phyloP scores from a whole-genome alignment of 139 green algal species.

The Tetradesmus obliquus region DNA sequence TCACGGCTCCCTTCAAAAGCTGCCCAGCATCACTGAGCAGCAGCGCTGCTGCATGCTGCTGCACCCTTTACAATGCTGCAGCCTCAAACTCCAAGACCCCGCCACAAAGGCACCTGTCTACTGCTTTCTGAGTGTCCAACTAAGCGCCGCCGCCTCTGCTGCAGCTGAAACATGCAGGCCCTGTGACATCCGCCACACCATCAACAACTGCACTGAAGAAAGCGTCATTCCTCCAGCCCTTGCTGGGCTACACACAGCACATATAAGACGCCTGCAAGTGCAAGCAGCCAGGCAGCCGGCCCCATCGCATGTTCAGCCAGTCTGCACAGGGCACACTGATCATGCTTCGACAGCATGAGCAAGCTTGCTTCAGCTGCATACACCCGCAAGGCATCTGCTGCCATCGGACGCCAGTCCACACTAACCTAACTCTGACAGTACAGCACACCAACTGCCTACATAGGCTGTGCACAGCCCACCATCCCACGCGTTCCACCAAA shows the following conservation, averaged over 20 bases:
- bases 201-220: background rate
- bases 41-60: background rate
- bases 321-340: background rate
- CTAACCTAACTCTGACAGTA: background rate
- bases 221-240: background rate
- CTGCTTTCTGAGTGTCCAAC: no score
- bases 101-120: no score
- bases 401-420: background rate
- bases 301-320: background rate
- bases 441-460: background rate
- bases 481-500: background rate
- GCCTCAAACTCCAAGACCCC: no score
- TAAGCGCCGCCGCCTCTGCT: background rate
- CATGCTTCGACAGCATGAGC: background rate
- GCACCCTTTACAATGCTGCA: no score
- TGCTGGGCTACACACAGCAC: background rate
- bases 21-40: background rate
- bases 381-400: background rate
- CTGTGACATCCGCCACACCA: background rate
- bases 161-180: background rate
- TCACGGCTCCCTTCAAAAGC: background rate
- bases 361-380: no score
- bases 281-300: no score
- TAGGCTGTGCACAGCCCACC: background rate
- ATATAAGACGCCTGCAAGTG: background rate